Evolutionary conservation across 495 filamentous ascomycete species (phyloP), one percentile per base, ranked within the genome.

Genomic region (Hypoxylon lenormandii): DNA sequence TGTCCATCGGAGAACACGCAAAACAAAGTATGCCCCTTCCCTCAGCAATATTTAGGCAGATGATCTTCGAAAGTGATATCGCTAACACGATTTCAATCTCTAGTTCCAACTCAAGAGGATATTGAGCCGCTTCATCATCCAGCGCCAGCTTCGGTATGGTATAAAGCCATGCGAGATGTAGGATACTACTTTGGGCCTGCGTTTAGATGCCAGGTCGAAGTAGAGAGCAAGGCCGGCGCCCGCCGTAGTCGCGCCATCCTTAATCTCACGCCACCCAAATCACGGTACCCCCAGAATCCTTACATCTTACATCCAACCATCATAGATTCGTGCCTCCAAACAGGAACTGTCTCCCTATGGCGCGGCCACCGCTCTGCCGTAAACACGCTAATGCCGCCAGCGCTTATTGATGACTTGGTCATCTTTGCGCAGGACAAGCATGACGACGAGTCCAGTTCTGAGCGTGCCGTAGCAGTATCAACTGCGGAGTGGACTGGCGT

Each of bases 161-260:
- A 77, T 59, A 72, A 67, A 62, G 56, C 57, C 5, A 56, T 71
- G 58, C 16, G 47, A 16, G 56, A 72, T 12, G 37, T 58, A 28
- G 74, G 72, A 8, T 66, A 69, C 16, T 57, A 51, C 21, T 74
- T 68, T 43, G 69, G 69, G 1, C 61, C 65, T 7, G 40, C 57
- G 0, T 73, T 75, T 47, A 43, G 48, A 26, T 69, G 58, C 15
- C 37, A 43, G 2, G 15, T 65, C 15, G 51, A 26, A 38, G 53
- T 54, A 26, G 66, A 74, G n/a, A 48, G 47, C 15, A 57, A 70
- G 26, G 64, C 74, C 15, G 74, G 75, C 26, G 10, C 28, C 2
- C 48, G 60, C 2, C n/a, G 16, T 0, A n/a, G 49, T 36, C 60
- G 60, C 3, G 42, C 60, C 8, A 46, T 13, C 3, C 36, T 60